Conservation (phyloP, 768 basidiomycete genomes). For the Boletus tylopilopsis region DNA sequence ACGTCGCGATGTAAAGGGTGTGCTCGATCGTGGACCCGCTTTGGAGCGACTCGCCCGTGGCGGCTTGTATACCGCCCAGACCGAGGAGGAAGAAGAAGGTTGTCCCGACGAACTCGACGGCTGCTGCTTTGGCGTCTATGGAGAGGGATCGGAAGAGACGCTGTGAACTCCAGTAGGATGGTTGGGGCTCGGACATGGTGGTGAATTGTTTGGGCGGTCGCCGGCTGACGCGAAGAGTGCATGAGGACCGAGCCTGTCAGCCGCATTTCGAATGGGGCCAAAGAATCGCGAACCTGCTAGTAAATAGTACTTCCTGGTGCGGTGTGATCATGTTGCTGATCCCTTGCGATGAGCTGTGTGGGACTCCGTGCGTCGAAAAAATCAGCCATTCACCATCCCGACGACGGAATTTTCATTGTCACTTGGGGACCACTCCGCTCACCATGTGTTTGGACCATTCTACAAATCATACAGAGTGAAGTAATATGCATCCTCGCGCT, state of each 20-base stretch:
- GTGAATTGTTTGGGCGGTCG: neutral
- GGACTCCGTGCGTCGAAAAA: too few relatives aligned
- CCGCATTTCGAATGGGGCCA: too few relatives aligned
- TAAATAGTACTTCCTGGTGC: too few relatives aligned
- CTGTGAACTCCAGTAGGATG: conserved; percentile 22
- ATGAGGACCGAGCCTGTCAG: too few relatives aligned
- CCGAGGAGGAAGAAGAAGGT: conserved; percentile 62
- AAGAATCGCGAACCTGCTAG: too few relatives aligned
- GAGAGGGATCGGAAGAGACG: conserved; percentile 27
- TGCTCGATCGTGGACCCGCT: conserved; percentile 37
- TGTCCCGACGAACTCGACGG: conserved; percentile 59
- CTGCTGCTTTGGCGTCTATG: conserved; percentile 45
- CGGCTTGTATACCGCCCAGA: conserved; percentile 61
- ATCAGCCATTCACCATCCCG: too few relatives aligned
- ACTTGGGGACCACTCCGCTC: too few relatives aligned
- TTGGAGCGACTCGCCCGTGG: conserved; percentile 34
- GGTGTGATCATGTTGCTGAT: too few relatives aligned
- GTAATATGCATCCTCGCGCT: neutral
- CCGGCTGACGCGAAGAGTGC: too few relatives aligned
- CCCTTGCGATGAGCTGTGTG: too few relatives aligned
- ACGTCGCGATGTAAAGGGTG: conserved; percentile 53
- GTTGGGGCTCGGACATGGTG: conserved; percentile 10
- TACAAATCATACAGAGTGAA: neutral
- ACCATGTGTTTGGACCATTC: neutral
- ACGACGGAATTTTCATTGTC: too few relatives aligned